Base-by-base conservation (phyloP, 176 grass and related monocot genomes). In the Ensete glaucum region DNA sequence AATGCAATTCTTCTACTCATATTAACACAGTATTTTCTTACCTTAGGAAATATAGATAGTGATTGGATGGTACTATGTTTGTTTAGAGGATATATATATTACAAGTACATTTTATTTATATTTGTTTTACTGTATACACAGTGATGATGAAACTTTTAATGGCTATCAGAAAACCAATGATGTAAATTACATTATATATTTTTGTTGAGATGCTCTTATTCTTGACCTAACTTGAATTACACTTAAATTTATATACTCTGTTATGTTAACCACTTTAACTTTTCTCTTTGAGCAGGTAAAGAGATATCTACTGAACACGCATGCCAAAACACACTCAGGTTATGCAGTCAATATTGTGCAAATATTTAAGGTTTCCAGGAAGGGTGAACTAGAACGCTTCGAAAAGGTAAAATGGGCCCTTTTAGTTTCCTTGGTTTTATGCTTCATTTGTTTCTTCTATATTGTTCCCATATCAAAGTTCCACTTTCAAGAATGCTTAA, bases 341-440 rank as follows among this genome's bases (percentile, higher is more conserved):
- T 97, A 91, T 73, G 78, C 85, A 17, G 82, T 97, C 75, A 90
- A 93, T 79, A 82, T 97, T 75, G 50, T 85, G n/a, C 90, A 93
- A 74, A 86, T 97, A 74, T 97, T 93, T 86, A 92, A 85, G 82
- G 84, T 90, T 78, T 97, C 72, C 52, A 90, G 82, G 73, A 74
- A 93, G 69, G 88, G 84, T 72, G 93, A 93, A 90, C 74, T 75
- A 54, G 85, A 91, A 59, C 72, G 77, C 21, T 97, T 88, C 83
- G 85, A 78, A 79, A 87, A 93, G 86, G 94, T 97, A 76, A 78
- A 54, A 72, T 73, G 50, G n/a, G 13, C 24, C 52, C 72, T 23
- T 64, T 84, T 68, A 73, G 64, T 81, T 19, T 17, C 10, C 34
- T 3, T 21, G 50, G 19, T 80, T 20, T 20, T 9, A 7, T 75